phyloP scores from a whole-genome alignment of 2,329 filamentous ascomycete species.

The Metarhizium brunneum region DNA sequence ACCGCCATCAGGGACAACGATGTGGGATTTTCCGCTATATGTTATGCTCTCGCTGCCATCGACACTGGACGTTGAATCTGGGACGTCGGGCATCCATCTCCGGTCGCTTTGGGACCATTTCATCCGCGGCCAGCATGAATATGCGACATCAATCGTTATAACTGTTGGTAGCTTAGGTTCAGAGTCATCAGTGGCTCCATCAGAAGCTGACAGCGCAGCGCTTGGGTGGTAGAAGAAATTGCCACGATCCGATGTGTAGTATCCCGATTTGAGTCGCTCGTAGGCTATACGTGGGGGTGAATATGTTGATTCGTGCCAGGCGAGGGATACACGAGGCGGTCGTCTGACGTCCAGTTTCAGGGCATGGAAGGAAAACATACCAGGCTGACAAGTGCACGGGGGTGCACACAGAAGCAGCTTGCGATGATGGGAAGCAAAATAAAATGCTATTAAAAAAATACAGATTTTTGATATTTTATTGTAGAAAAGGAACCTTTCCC shows the following conservation, averaged over 20 bases:
- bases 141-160: not conserved
- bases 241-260: not conserved
- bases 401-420: not conserved
- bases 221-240: not conserved
- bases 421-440: not conserved
- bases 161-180: not conserved
- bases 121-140: not conserved
- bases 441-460: not conserved
- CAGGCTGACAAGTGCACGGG: not conserved
- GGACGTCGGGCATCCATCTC: not conserved
- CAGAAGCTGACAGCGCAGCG: not conserved
- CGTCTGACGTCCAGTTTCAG: not conserved
- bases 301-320: not conserved
- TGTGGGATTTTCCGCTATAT: not conserved
- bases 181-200: not conserved
- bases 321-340: not conserved
- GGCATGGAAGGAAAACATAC: not conserved
- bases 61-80: not conserved
- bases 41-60: not conserved
- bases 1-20: constrained; percentile 15
- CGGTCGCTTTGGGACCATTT: not conserved
- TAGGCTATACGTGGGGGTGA: not conserved
- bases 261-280: not conserved
- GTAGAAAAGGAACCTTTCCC: not conserved
- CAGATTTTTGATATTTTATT: not conserved